Evolutionary conservation across 2,329 filamentous ascomycete genomes (phyloP), one percentile per base, ranked within the genome.

Genomic region (Chalara sp.): DNA sequence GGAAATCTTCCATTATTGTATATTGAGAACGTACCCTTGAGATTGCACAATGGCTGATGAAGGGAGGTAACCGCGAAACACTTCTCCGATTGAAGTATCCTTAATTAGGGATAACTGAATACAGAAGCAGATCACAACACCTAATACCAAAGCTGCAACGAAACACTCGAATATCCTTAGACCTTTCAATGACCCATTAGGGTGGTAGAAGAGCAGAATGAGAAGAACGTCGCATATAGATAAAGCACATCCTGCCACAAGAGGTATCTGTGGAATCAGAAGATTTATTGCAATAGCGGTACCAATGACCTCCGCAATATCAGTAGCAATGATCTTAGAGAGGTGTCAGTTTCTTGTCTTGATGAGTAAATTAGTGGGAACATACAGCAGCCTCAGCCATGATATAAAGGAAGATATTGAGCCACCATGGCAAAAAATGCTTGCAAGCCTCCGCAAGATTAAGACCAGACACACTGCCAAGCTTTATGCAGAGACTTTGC

Each of bases 251-350:
- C 83, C 84, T 1, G 79, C 83, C 0, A 87, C 81, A 6, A 87
- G 70, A 0, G 84, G 83, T 5, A 87, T 70, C 51, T 79, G 70
- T 1, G 79, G 79, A 28, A 83, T 74, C 32, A 87, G 72, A 11
- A 87, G 70, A 57, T 87, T 86, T 46, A 87, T 68, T 1, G 80
- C 83, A 55, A 87, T 86, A 10, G 84, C 84, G 13, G 81, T 85
- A 47, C 84, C 84, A 56, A 87, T 86, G 71, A 72, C 72, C 61
- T 80, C 77, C 12, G 77, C 77, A 59, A 80, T 79, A 59, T 80
- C 77, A 4, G 77, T 80, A 11, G 77, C 77, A 52, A 80, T 79
- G 55, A 80, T 79, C 63, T 65, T 45, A 8, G 6, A n/a, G 29
- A 21, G 6, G 21, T 57, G 56, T 41, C 35, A 51, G 46, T n/a